phyloP scores from a whole-genome alignment of 352 stramenopile species.

The Globisporangium lucens region DNA sequence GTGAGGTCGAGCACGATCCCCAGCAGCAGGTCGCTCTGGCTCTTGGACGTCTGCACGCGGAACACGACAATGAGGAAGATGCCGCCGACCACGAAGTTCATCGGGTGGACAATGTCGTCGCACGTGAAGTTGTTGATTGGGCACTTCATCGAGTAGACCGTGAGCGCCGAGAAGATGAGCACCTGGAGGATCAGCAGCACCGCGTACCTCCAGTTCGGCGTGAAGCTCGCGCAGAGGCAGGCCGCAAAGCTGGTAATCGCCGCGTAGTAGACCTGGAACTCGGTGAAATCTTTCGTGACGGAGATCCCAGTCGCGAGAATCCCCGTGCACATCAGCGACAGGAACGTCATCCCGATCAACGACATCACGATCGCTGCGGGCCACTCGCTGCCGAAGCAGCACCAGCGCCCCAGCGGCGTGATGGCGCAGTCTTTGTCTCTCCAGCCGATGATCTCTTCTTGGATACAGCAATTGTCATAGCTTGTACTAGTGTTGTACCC shows the following conservation, averaged over 20 bases:
- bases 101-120: slow-evolving; percentile 42
- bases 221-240: slow-evolving; percentile 29
- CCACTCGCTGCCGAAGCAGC: slow-evolving; percentile 8
- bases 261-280: slow-evolving; percentile 44
- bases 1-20: slow-evolving; percentile 60
- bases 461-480: not conserved
- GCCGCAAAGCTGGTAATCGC: slow-evolving; percentile 23
- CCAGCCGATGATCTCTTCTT: slow-evolving; percentile 5
- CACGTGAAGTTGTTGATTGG: slow-evolving; percentile 74
- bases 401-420: slow-evolving; percentile 1
- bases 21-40: slow-evolving; percentile 20
- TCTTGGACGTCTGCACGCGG: slow-evolving; percentile 27
- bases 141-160: slow-evolving; percentile 60
- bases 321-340: not conserved
- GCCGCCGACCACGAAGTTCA: slow-evolving; percentile 47
- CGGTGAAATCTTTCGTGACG: slow-evolving; percentile 38
- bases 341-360: not conserved
- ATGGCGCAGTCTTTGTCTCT: slow-evolving; percentile 4
- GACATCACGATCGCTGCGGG: not conserved
- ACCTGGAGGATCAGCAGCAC: slow-evolving; percentile 64
- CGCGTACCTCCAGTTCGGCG: slow-evolving; percentile 65
- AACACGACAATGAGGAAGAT: slow-evolving; percentile 65
- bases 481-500: not conserved
- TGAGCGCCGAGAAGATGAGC: slow-evolving; percentile 61
- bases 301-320: slow-evolving; percentile 6